phyloP scores from a whole-genome alignment of 106 monocot species.

The Acorus gramineus region DNA sequence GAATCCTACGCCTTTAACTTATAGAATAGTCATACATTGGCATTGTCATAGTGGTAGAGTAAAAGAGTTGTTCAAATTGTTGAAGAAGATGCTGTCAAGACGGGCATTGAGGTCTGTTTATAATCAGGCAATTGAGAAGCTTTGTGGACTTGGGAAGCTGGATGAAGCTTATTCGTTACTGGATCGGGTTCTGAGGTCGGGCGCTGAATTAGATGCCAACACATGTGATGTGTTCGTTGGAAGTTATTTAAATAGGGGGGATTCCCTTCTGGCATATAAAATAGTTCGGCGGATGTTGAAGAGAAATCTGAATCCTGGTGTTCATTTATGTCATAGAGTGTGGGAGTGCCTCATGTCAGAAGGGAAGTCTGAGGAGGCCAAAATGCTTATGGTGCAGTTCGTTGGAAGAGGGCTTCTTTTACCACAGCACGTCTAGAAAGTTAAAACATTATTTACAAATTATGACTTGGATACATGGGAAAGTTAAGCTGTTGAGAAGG shows the following conservation, averaged over 20 bases:
- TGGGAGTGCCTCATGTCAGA: slow-evolving; percentile 31
- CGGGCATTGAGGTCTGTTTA: slow-evolving; percentile 56
- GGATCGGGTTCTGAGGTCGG: slow-evolving; percentile 69
- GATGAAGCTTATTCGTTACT: slow-evolving; percentile 71
- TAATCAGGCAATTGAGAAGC: slow-evolving; percentile 79
- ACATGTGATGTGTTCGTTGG: slow-evolving; percentile 66
- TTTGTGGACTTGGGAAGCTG: slow-evolving; percentile 66
- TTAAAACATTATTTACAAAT: no score
- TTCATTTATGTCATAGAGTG: slow-evolving; percentile 58
- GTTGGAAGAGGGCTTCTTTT: slow-evolving; percentile 61
- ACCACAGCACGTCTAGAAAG: slow-evolving; percentile 2
- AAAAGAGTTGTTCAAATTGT: slow-evolving; percentile 55
- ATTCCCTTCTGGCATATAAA: slow-evolving; percentile 58
- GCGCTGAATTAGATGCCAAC: slow-evolving; percentile 56
- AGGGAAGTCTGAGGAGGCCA: slow-evolving; percentile 34
- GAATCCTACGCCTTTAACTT: slow-evolving; percentile 68
- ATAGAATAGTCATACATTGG: slow-evolving; percentile 76
- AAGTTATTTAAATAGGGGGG: slow-evolving; percentile 38
- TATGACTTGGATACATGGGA: no score
- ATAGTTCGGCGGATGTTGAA: slow-evolving; percentile 82
- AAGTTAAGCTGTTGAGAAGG: no score
- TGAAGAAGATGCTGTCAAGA: slow-evolving; percentile 62
- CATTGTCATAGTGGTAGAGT: slow-evolving; percentile 71
- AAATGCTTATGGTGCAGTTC: slow-evolving; percentile 53
- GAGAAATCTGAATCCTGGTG: slow-evolving; percentile 74